A percentile compares a stretch with the other conserved stretches of the same genome.
Evolutionary conservation across 768 basidiomycete species (phyloP).

Genomic region (Boletus rufocinnamomeus): DNA sequence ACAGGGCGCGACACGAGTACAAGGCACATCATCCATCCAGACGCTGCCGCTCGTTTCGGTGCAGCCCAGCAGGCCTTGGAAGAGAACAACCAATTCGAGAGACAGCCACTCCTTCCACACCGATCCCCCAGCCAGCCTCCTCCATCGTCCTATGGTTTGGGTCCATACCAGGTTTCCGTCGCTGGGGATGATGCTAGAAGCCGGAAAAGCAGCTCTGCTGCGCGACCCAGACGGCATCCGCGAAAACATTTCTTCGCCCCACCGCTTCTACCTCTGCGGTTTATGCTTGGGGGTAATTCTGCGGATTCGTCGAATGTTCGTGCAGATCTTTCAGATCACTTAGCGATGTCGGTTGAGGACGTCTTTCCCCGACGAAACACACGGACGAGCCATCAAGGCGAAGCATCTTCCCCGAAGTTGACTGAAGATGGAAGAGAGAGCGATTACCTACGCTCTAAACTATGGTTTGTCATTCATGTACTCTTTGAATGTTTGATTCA

Average conservation of each 20-base stretch:
- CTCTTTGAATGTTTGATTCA: neutral
- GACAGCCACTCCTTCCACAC: conserved; percentile 33
- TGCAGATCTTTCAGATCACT: conserved; percentile 1
- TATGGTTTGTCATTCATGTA: conserved; percentile 59
- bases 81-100: conserved; percentile 19
- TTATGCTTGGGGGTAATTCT: conserved; percentile 11
- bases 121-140: conserved; percentile 25
- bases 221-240: conserved; percentile 22
- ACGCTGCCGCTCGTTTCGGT: conserved; percentile 1
- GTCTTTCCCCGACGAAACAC: conserved; percentile 30
- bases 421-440: conserved; percentile 53
- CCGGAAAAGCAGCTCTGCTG: conserved; percentile 26
- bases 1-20: neutral
- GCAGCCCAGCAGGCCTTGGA: conserved; percentile 13
- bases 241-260: conserved; percentile 37
- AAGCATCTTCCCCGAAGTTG: conserved; percentile 21
- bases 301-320: conserved; percentile 3
- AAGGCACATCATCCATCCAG: conserved; percentile 3
- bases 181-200: conserved; percentile 31
- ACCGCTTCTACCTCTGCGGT: conserved; percentile 37
- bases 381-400: conserved; percentile 7
- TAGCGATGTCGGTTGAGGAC: conserved; percentile 42
- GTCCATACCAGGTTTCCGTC: conserved; percentile 3
- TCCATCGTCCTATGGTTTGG: conserved; percentile 22
- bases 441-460: conserved; percentile 78